Conservation (phyloP, 2,329 filamentous ascomycete genomes). For the Sporothrix globosa region DNA sequence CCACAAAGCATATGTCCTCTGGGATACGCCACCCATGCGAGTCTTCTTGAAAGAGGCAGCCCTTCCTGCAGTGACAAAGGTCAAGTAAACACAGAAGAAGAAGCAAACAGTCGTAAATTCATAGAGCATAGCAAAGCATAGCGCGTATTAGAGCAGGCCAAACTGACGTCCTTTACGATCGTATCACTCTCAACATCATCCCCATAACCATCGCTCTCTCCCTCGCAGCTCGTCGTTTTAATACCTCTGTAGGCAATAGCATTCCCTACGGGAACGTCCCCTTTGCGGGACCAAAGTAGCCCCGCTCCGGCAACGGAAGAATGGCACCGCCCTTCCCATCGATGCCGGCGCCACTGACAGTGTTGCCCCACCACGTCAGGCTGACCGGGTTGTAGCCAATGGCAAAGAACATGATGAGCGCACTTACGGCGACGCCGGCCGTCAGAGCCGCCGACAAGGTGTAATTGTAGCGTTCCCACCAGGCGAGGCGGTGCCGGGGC, state of each 20-base stretch:
- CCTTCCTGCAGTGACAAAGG: background rate
- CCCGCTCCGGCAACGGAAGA: conserved; percentile 41
- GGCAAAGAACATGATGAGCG: conserved; percentile 51
- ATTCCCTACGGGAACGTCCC: conserved; percentile 30
- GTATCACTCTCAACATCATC: too few species aligned
- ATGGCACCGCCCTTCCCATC: conserved; percentile 41
- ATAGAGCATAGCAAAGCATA: background rate
- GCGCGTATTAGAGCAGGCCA: background rate
- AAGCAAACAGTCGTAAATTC: background rate
- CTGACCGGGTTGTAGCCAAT: conserved; percentile 46
- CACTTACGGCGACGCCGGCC: conserved; percentile 49
- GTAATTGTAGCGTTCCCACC: conserved; percentile 54
- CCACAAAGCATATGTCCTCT: conserved; percentile 17
- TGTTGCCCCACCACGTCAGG: conserved; percentile 53
- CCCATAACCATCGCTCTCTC: background rate
- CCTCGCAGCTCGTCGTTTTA: background rate
- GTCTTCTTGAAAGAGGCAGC: conserved; percentile 1
- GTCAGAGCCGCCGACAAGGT: conserved; percentile 49
- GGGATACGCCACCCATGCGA: conserved; percentile 12
- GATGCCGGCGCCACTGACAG: conserved; percentile 46
- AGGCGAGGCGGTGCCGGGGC: conserved; percentile 46
- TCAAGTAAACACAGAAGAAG: background rate
- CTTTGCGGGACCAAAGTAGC: conserved; percentile 43
- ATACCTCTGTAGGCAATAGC: too few species aligned
- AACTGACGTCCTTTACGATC: background rate